A percentile compares a stretch with the other conserved stretches of the same genome.
phyloP scores from a whole-genome alignment of 768 basidiomycete species.

The Mycena alexandri region DNA sequence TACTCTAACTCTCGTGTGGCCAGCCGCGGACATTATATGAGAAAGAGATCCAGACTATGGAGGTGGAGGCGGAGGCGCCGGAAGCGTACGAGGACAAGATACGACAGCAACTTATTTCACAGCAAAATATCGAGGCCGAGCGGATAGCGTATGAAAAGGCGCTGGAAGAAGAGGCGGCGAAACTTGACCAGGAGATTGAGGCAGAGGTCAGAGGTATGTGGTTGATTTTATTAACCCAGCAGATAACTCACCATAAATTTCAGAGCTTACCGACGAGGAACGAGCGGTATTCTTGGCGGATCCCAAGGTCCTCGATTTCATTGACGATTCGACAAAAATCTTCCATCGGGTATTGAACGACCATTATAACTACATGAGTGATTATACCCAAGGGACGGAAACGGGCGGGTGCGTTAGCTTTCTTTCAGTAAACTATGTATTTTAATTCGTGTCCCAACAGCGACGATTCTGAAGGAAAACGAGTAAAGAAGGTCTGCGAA shows the following conservation, averaged over 20 bases:
- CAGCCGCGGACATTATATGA: conserved; percentile 77
- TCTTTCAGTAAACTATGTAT: conserved; percentile 5
- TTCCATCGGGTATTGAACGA: conserved; percentile 96
- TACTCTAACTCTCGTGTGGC: conserved; percentile 65
- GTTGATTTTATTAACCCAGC: not conserved
- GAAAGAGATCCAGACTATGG: conserved; percentile 86
- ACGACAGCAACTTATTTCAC: conserved; percentile 74
- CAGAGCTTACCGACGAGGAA: conserved; percentile 92
- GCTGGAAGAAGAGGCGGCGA: conserved; percentile 85
- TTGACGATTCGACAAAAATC: conserved; percentile 95
- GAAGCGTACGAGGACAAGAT: conserved; percentile 77
- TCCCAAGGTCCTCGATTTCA: conserved; percentile 93
- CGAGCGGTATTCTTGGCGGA: conserved; percentile 83
- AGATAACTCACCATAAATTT: not conserved
- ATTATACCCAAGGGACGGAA: conserved; percentile 93
- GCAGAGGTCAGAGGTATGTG: conserved; percentile 82
- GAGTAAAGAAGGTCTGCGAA: conserved; percentile 93
- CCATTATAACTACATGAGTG: conserved; percentile 95
- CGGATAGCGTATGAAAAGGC: conserved; percentile 79
- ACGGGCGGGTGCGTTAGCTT: conserved; percentile 75
- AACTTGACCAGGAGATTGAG: conserved; percentile 88
- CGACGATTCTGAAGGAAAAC: conserved; percentile 91
- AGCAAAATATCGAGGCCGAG: conserved; percentile 80
- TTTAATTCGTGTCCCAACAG: conserved; percentile 52
- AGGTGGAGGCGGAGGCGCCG: conserved; percentile 67